Evolutionary conservation across 768 basidiomycete species (phyloP).

Genomic region (Calocera cornea): DNA sequence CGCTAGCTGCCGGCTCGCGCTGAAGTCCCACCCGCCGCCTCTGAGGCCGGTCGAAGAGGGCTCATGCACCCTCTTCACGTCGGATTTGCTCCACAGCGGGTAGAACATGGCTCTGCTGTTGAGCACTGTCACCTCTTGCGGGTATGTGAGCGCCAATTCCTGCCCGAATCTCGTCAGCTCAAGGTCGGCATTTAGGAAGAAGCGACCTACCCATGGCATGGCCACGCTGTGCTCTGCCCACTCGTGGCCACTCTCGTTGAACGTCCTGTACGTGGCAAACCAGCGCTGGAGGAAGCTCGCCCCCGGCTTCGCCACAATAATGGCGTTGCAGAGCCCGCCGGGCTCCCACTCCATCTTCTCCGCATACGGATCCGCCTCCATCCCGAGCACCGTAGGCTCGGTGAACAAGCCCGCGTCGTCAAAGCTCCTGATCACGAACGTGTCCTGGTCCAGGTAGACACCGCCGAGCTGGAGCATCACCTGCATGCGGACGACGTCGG

Average conservation of each 20-base stretch:
- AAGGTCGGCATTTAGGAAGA: neutral
- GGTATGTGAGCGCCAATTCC: neutral
- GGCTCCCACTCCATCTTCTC: neutral
- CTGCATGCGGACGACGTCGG: constrained; percentile 1
- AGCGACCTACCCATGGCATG: neutral
- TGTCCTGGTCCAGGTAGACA: neutral
- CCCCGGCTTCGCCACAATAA: neutral
- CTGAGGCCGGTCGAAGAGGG: neutral
- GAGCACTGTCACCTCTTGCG: neutral
- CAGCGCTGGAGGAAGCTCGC: neutral
- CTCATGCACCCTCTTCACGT: neutral
- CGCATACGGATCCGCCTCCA: neutral
- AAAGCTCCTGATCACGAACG: neutral
- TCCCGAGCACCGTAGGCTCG: neutral
- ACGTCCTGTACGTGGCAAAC: neutral
- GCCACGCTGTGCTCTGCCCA: constrained; percentile 1
- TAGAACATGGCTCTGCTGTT: neutral
- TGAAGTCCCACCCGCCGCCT: neutral
- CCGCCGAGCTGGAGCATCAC: neutral
- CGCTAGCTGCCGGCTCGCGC: neutral
- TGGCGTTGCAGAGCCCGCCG: neutral
- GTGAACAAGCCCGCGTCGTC: neutral
- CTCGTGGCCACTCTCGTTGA: neutral
- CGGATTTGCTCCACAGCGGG: neutral
- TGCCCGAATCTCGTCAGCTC: neutral